Evolutionary conservation across 2,329 filamentous ascomycete species (phyloP).

Genomic region (Cryphonectria radicalis): DNA sequence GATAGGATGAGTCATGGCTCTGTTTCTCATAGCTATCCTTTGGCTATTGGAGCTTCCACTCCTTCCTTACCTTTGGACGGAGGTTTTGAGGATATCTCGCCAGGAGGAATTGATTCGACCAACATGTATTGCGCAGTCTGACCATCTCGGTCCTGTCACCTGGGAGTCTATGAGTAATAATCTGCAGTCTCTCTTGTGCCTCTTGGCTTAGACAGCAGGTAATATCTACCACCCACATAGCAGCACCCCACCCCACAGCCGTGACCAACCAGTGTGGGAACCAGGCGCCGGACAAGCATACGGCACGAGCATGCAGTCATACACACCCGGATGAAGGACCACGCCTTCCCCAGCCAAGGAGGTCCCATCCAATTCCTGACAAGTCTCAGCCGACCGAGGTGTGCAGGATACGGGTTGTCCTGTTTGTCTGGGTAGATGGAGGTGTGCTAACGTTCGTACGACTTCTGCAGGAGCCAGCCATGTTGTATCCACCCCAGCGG

Average conservation of each 20-base stretch:
- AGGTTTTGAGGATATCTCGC: not conserved
- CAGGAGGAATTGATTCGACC: not conserved
- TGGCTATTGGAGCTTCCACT: not conserved
- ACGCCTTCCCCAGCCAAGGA: not conserved
- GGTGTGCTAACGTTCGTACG: not conserved
- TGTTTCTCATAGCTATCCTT: not conserved
- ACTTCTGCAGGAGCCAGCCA: not conserved
- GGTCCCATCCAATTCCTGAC: not conserved
- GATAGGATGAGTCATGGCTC: not conserved
- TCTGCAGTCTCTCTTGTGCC: not conserved
- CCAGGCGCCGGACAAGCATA: not conserved
- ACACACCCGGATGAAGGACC: not conserved
- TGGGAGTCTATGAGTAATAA: no score
- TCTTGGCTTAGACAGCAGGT: not conserved
- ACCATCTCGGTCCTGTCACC: not conserved
- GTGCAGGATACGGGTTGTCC: not conserved
- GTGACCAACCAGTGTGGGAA: not conserved
- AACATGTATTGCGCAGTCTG: not conserved
- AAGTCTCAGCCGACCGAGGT: not conserved
- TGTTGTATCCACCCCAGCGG: not conserved
- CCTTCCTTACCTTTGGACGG: not conserved
- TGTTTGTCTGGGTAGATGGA: not conserved
- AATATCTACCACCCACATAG: not conserved
- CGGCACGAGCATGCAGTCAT: slow-evolving; percentile 5
- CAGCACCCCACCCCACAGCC: not conserved